Base-by-base conservation (phyloP, 768 basidiomycete genomes). In the Trametes punicea region DNA sequence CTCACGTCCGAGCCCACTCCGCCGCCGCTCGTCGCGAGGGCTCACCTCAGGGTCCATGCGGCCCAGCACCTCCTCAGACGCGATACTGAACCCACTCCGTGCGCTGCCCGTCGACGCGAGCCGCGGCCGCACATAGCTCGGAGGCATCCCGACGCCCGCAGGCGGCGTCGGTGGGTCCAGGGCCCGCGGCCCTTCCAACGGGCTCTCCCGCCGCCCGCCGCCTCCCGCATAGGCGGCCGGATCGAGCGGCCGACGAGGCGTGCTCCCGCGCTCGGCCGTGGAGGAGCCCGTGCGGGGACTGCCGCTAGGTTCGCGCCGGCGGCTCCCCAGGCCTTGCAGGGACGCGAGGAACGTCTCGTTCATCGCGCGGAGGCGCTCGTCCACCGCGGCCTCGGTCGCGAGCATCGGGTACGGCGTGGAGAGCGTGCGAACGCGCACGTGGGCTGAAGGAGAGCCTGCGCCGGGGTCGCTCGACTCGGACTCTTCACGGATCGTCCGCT, bases 271-370 rank as follows among this genome's bases (percentile, higher is more conserved):
- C 15, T 36, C 57, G 6, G 38, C 9, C 29, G 18, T 18, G n/a
- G 53, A n/a, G 18, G 54, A 48, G 10, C 21, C 54, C 2, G 54
- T 8, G 18, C 46, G 30, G 27, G 38, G 23, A 30, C 54, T 55
- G 16, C 39, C 54, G 65, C 58, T 56, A 64, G 58, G 54, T 66
- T 64, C 33, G 48, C 73, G 67, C 50, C 66, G 58, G 18, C 69
- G 62, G 8, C 73, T 70, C 1, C 72, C 70, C 2, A 89, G 71
- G 16, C 83, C 84, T 54, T 83, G 81, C 29, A 90, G 70, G 45
- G 83, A 86, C 52, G 77, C 79, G 63, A 82, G 59, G 67, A 90
- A 90, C 38, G 75, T 73, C 61, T 84, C 84, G 55, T 87, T 81
- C 88, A 90, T 86, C 69, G 75, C 75, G 44, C 71, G 72, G 50